phyloP scores from a whole-genome alignment of 805 yeast genomes.

The Candida incommunis region DNA sequence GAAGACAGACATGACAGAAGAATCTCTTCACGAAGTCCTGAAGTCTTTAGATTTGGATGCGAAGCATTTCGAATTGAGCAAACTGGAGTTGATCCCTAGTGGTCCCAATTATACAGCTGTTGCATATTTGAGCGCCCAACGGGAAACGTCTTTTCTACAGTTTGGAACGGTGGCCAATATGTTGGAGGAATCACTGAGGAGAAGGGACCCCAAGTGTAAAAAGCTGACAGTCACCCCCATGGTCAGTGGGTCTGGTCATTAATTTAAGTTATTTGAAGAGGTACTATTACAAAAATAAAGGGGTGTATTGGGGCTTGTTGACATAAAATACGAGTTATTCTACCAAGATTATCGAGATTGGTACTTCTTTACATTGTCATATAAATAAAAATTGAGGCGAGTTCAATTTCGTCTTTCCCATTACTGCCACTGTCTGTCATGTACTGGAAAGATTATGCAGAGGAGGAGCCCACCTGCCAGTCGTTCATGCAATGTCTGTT shows the following conservation, averaged over 20 bases:
- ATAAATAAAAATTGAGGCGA: too few relatives aligned
- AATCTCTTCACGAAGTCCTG: neutral
- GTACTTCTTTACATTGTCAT: too few relatives aligned
- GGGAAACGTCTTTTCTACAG: neutral
- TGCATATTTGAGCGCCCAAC: neutral
- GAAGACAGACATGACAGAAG: neutral
- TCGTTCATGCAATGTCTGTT: conserved; percentile 83
- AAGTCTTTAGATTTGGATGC: neutral
- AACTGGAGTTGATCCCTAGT: conserved; percentile 11
- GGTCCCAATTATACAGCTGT: conserved; percentile 10
- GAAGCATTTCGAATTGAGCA: conserved; percentile 4
- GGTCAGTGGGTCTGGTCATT: too few relatives aligned
- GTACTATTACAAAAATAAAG: too few relatives aligned
- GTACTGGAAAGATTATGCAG: too few relatives aligned
- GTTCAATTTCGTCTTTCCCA: too few relatives aligned
- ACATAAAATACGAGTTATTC: too few relatives aligned
- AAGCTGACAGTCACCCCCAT: conserved; percentile 1
- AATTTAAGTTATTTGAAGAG: too few relatives aligned
- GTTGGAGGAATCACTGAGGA: conserved; percentile 2
- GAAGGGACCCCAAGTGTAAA: neutral
- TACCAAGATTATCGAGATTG: too few relatives aligned
- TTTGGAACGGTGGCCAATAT: conserved; percentile 1
- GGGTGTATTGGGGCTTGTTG: too few relatives aligned
- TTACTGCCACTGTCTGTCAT: too few relatives aligned
- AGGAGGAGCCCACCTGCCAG: too few relatives aligned